Evolutionary conservation across 78 protist genomes (phyloP).

Genomic region (Dictyostelium intermedium): DNA sequence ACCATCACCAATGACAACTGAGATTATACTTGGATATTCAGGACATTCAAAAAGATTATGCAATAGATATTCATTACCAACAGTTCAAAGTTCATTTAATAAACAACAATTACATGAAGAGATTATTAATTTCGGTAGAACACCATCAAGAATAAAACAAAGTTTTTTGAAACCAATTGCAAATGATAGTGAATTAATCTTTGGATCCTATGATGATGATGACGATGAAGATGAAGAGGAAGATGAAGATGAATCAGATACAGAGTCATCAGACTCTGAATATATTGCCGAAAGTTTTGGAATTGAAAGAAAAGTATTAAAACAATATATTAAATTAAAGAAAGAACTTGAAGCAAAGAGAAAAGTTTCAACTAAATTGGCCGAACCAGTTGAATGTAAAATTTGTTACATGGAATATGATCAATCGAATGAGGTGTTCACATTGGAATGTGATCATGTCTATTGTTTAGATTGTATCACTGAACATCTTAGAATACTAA

Average conservation of each 20-base stretch:
- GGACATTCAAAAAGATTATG: background rate
- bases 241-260: background rate
- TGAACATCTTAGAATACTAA: slow-evolving; percentile 1
- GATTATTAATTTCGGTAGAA: background rate
- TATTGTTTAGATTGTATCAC: slow-evolving; percentile 52
- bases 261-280: background rate
- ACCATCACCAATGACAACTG: background rate
- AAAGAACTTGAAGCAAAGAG: background rate
- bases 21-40: background rate
- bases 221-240: background rate
- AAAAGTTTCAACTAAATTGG: background rate
- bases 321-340: background rate
- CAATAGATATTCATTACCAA: background rate
- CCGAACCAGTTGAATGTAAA: slow-evolving; percentile 51
- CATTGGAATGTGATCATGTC: slow-evolving; percentile 30
- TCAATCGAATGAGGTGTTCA: slow-evolving; percentile 31
- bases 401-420: slow-evolving; percentile 57
- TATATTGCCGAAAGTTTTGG: background rate
- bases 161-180: background rate
- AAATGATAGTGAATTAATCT: background rate
- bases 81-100: background rate
- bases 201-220: background rate
- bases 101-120: slow-evolving; percentile 11
- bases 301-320: background rate
- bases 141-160: background rate